A percentile compares a stretch with the other conserved stretches of the same genome.
Conservation (phyloP, 208 protist genomes). For the Crithidia sp. region DNA sequence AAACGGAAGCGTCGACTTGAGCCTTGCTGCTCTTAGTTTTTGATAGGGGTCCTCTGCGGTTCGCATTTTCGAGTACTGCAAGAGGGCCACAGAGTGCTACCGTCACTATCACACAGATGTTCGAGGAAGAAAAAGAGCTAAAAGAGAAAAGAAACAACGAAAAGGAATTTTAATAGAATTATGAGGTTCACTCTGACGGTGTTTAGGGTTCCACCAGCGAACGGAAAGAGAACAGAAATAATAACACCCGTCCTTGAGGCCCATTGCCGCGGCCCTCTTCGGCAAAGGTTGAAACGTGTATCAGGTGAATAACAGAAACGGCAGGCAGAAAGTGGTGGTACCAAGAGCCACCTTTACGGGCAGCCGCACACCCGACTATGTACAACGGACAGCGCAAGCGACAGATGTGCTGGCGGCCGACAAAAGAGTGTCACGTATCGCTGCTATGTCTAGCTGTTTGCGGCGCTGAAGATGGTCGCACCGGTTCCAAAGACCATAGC, state of each 20-base stretch:
- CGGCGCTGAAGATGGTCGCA: conserved; percentile 48
- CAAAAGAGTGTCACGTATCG: no score
- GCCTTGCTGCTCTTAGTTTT: not conserved
- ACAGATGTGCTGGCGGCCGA: no score
- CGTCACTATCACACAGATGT: no score
- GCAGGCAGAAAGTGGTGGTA: no score
- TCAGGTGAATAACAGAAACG: no score
- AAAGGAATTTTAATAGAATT: not conserved
- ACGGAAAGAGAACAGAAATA: conserved; percentile 4
- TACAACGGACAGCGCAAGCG: no score
- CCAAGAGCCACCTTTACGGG: no score
- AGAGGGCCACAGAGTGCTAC: not conserved
- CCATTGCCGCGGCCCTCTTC: no score
- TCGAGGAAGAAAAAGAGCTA: not conserved
- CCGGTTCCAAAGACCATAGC: conserved; percentile 61
- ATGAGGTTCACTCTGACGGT: not conserved
- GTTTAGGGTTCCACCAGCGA: conserved; percentile 5
- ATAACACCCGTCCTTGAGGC: no score
- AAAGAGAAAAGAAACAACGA: conserved; percentile 10
- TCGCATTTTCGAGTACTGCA: not conserved
- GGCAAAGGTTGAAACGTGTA: no score
- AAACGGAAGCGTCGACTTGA: no score
- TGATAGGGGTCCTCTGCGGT: not conserved
- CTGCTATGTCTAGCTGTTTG: not conserved
- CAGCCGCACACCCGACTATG: no score